Conservation (phyloP, 2,329 filamentous ascomycete genomes). For the Thelonectria discophora region DNA sequence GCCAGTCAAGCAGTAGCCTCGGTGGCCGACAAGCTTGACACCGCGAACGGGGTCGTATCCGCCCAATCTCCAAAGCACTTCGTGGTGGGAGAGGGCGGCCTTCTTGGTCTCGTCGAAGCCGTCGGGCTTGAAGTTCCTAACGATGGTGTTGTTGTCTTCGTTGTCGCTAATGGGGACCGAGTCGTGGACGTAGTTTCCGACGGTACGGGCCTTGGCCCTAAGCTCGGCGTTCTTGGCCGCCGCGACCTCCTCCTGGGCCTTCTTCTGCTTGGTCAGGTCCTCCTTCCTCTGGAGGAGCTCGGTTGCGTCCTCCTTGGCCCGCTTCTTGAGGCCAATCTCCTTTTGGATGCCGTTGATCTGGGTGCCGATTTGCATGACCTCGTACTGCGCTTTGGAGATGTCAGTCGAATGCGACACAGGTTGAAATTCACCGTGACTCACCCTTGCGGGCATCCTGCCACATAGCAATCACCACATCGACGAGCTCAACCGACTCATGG, state of each 20-base stretch:
- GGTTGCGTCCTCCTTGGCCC: constrained; percentile 88
- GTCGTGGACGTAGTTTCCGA: constrained; percentile 80
- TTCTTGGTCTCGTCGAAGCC: constrained; percentile 78
- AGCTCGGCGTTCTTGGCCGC: constrained; percentile 78
- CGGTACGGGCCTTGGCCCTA: constrained; percentile 80
- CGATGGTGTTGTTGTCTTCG: constrained; percentile 85
- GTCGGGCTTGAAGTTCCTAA: constrained; percentile 83
- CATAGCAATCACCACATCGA: constrained; percentile 89
- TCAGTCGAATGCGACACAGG: constrained; percentile 22
- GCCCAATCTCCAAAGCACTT: constrained; percentile 86
- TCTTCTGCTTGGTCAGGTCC: constrained; percentile 82
- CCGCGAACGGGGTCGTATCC: constrained; percentile 94
- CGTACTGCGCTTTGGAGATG: constrained; percentile 67
- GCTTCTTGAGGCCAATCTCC: constrained; percentile 90
- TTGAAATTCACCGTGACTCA: constrained; percentile 36
- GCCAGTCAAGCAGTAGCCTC: constrained; percentile 89
- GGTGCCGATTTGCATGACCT: constrained; percentile 79
- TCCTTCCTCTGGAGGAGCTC: constrained; percentile 82
- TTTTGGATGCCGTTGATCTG: constrained; percentile 91
- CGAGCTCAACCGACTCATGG: constrained; percentile 80
- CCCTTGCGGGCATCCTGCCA: constrained; percentile 87
- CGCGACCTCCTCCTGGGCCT: constrained; percentile 77
- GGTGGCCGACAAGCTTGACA: constrained; percentile 92
- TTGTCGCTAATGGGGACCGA: constrained; percentile 85
- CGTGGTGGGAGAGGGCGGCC: constrained; percentile 87